A percentile compares a stretch with the other conserved stretches of the same genome.
These are phyloP conservation scores for Colletotrichum nymphaeae DNA, from an alignment of 2,329 filamentous ascomycete genomes.

Conservation along the genomic window DNA sequence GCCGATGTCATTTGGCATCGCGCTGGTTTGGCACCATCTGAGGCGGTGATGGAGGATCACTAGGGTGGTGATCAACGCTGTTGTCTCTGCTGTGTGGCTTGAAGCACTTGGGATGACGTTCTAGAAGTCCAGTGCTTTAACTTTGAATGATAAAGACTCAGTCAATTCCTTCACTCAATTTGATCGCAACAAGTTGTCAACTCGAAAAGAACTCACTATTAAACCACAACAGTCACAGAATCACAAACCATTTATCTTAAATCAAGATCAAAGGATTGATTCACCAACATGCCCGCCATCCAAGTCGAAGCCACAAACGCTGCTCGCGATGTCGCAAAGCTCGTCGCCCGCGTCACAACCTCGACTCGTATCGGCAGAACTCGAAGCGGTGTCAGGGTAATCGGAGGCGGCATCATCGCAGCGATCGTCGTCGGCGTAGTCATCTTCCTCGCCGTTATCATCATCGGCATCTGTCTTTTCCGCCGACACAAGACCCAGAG, in stretches of 20 bases:
- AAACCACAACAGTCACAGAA: background rate
- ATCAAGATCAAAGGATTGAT: background rate
- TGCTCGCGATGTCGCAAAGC: background rate
- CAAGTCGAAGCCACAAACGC: background rate
- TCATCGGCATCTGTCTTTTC: background rate
- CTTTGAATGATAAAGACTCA: background rate
- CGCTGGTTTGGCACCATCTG: background rate
- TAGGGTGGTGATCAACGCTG: background rate
- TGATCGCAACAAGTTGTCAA: background rate
- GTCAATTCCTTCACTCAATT: background rate
- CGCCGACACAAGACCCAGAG: constrained; percentile 13
- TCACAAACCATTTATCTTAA: background rate
- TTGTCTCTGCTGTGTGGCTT: background rate
- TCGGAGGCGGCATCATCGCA: constrained; percentile 26
- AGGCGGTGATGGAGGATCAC: background rate
- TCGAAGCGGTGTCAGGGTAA: background rate
- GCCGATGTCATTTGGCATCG: constrained; percentile 21
- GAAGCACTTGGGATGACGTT: constrained; percentile 1
- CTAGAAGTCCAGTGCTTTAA: background rate
- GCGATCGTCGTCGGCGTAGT: constrained; percentile 14
- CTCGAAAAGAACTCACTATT: too few relatives aligned
- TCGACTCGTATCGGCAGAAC: background rate
- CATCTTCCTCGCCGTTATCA: background rate
- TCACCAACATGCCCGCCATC: constrained; percentile 14
- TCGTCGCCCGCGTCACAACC: background rate